Percentiles rank a stretch among this genome's conserved stretches.
Conservation (phyloP, 768 basidiomycete genomes). For the Russula abietina region DNA sequence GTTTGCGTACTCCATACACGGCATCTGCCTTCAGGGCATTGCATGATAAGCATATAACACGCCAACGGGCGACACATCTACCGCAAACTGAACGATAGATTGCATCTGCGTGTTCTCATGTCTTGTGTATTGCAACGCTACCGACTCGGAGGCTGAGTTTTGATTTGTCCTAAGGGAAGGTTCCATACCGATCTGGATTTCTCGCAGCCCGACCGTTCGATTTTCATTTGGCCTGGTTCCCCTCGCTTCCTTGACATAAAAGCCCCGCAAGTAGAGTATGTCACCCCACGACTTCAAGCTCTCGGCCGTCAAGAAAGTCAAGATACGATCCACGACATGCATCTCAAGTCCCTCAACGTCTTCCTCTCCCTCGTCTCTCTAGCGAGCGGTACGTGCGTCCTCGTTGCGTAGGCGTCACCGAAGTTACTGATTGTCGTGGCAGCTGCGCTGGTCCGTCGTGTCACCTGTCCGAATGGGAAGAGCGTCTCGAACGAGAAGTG, state of each 20-base stretch:
- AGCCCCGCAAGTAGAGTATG: neutral
- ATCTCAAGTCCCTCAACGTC: slow-evolving; percentile 26
- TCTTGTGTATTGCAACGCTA: neutral
- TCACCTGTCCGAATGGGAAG: slow-evolving; percentile 31
- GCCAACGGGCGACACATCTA: neutral
- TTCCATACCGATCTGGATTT: neutral
- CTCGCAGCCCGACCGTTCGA: neutral
- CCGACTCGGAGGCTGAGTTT: neutral
- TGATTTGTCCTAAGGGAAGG: neutral
- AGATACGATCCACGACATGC: slow-evolving; percentile 21
- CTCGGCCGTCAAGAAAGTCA: neutral
- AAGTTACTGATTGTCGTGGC: neutral
- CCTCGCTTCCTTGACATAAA: neutral
- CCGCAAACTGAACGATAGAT: neutral
- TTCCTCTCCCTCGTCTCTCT: slow-evolving; percentile 18
- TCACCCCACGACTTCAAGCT: neutral
- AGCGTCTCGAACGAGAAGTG: slow-evolving; percentile 30
- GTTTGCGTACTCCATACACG: neutral
- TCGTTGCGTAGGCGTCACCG: neutral
- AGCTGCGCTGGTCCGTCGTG: slow-evolving; percentile 26
- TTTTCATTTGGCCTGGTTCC: neutral
- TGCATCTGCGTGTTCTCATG: neutral
- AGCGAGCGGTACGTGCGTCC: slow-evolving; percentile 18
- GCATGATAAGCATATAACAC: neutral
- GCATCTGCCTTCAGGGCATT: neutral